Percentiles rank a stretch among this genome's conserved stretches.
phyloP scores from a whole-genome alignment of 2,329 filamentous ascomycete genomes.

The Fusarium sp. region DNA sequence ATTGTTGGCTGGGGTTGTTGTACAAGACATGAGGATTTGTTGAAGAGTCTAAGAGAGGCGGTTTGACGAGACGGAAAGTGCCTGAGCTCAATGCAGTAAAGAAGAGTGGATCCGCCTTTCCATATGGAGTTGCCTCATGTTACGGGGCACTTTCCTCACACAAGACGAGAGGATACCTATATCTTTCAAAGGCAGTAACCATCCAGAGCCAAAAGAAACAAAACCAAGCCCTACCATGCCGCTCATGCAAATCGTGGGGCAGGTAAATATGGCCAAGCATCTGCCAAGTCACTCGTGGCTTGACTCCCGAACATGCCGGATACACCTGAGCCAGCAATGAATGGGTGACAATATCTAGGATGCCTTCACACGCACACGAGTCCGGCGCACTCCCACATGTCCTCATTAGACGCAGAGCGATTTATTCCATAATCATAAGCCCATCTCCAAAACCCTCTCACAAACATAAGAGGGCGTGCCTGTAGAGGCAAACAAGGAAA shows the following conservation, averaged over 20 bases:
- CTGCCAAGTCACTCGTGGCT: conserved; percentile 9
- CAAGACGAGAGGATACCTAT: too few relatives aligned
- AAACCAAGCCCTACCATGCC: too few relatives aligned
- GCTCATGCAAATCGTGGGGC: too few relatives aligned
- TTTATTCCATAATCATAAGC: conserved; percentile 47
- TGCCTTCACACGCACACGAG: neutral
- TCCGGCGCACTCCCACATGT: neutral
- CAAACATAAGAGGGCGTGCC: conserved; percentile 37
- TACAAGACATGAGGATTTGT: neutral
- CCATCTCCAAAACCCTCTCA: conserved; percentile 36
- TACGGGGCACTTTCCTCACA: too few relatives aligned
- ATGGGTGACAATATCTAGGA: neutral
- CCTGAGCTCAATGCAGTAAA: conserved; percentile 1
- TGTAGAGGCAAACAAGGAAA: conserved; percentile 40
- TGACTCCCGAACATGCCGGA: neutral
- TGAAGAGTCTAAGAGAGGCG: too few relatives aligned
- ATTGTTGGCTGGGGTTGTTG: neutral
- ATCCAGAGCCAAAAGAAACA: too few relatives aligned
- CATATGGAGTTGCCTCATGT: neutral
- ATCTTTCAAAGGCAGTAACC: too few relatives aligned
- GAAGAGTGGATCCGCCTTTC: conserved; percentile 5
- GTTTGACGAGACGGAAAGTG: too few relatives aligned
- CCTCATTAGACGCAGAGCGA: conserved; percentile 32
- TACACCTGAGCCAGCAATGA: too few relatives aligned
- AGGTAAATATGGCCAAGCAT: too few relatives aligned